phyloP scores from a whole-genome alignment of 2,329 filamentous ascomycete genomes.

The Trichoderma aggressivum region DNA sequence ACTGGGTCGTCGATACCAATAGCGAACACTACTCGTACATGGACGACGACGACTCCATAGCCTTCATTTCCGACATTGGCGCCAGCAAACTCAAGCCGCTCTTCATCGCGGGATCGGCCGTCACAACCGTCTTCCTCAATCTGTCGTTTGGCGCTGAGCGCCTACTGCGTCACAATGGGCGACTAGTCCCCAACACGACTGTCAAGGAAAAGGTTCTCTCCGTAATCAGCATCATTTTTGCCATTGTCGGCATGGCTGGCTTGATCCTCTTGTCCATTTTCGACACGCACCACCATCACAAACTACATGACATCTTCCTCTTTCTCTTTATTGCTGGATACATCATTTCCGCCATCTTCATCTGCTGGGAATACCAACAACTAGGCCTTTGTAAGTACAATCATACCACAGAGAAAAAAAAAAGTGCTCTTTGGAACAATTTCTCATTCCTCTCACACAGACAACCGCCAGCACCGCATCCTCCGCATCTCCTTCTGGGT shows the following conservation, averaged over 20 bases:
- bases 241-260: conserved; percentile 72
- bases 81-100: conserved; percentile 65
- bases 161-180: conserved; percentile 77
- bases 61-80: conserved; percentile 70
- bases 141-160: conserved; percentile 76
- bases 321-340: conserved; percentile 83
- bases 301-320: conserved; percentile 72
- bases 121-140: conserved; percentile 78
- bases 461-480: conserved; percentile 70
- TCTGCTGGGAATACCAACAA: conserved; percentile 86
- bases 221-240: conserved; percentile 60
- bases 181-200: conserved; percentile 70
- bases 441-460: neutral
- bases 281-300: conserved; percentile 68
- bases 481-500: conserved; percentile 80
- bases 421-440: neutral
- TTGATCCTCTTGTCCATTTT: conserved; percentile 83
- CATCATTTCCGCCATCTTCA: conserved; percentile 78
- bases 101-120: conserved; percentile 68
- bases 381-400: conserved; percentile 63
- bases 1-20: conserved; percentile 60
- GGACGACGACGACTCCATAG: conserved; percentile 54
- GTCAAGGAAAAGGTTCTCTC: conserved; percentile 60
- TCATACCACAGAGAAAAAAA: neutral
- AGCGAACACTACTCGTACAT: conserved; percentile 60